Evolutionary conservation across 2,329 filamentous ascomycete genomes (phyloP).

Genomic region (Hirsutella minnesotensis): DNA sequence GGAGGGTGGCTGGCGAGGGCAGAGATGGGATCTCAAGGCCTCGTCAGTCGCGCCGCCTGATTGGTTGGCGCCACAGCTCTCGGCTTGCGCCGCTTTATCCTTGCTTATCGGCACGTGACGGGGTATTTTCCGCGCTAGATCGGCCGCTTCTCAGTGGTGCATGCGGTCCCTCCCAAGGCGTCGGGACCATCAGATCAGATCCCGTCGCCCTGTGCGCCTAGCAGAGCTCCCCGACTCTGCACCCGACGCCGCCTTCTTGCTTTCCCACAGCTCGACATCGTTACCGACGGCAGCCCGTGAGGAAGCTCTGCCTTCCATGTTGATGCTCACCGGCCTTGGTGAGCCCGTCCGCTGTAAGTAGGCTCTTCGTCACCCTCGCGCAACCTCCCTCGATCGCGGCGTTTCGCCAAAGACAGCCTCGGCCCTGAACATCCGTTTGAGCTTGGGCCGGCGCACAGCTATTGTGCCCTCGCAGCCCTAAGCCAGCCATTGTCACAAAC

Average conservation of each 20-base stretch:
- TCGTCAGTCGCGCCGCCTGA: not conserved
- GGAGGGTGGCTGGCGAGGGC: too few species aligned
- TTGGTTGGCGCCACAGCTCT: conserved; percentile 2
- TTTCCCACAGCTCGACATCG: conserved; percentile 1
- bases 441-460: not conserved
- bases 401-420: conserved; percentile 7
- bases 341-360: conserved; percentile 23
- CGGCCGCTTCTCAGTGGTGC: conserved; percentile 11
- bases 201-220: conserved; percentile 16
- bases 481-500: not conserved
- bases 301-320: conserved; percentile 20
- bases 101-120: conserved; percentile 23
- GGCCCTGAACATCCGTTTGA: not conserved
- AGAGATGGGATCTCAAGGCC: not conserved
- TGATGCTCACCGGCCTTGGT: conserved; percentile 19
- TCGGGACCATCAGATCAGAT: conserved; percentile 6
- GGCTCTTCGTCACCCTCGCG: conserved; percentile 1
- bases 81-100: not conserved
- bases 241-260: conserved; percentile 4
- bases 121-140: conserved; percentile 16
- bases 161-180: not conserved
- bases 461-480: too few species aligned
- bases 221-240: conserved; percentile 25
- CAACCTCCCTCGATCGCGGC: conserved; percentile 5
- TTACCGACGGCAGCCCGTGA: conserved; percentile 1